Base-by-base conservation (phyloP, 2,329 filamentous ascomycete species). In the Helotiales sp. region DNA sequence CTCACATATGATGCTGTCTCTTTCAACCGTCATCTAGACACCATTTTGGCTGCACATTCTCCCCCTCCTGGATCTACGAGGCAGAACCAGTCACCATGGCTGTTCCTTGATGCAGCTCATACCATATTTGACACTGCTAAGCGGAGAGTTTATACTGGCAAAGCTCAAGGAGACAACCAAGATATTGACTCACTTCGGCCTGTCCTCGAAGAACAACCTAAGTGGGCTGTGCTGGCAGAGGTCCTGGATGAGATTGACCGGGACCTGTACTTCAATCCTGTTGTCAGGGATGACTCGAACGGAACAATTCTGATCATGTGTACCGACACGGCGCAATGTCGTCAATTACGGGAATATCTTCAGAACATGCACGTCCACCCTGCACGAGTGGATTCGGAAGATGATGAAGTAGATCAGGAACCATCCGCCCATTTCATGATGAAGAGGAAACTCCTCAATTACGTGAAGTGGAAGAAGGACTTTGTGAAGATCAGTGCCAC, bases 301-400 rank as follows among this genome's bases (percentile, higher is more conserved):
- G 90, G 90, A n/a, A 91, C 90, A 2, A 91, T 96, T 50, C 77
- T 99, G 31, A 91, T 99, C 71, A 98, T 99, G 95, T 98, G 93
- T 70, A 88, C 88, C 25, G 93, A 96, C 67, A 86, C 90, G 56
- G 85, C 87, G 55, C 96, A 91, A 8, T 96, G 91, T 69, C 84
- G 89, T 13, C 95, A 99, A 67, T 78, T 99, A 40, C 86, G 91
- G 63, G 93, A 98, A 71, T 98, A 93, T 70, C 77, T 99, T 19
- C 89, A 96, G 71, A 92, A 86, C 6, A 97, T 96, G 91, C 85
- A 96, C 69, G 81, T 93, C 27, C 85, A 83, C 54, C 80, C 85
- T 53, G 33, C 66, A 25, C 66, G 63, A 17, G 62, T 58, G 5
- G 62, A 81, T 72, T 67, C 70, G 68, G 44, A 77, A 22, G 72